A percentile compares a stretch with the other conserved stretches of the same genome.
Evolutionary conservation across 1,284 basidiomycete species (phyloP).

Genomic region (Retiboletus flavoniger): DNA sequence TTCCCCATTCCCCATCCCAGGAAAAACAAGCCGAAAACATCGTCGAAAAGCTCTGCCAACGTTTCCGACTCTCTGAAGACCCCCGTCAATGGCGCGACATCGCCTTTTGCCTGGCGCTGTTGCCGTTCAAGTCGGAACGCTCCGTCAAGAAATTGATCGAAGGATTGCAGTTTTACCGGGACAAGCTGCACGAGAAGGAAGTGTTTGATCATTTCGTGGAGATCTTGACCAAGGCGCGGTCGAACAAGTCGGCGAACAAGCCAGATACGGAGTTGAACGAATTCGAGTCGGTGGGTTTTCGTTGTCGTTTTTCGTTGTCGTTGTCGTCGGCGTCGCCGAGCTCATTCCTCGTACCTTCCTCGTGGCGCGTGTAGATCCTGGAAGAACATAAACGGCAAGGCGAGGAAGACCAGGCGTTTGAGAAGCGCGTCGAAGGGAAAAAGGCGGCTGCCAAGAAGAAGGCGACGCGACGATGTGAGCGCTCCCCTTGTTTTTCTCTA

Average conservation of each 20-base stretch:
- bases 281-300: slow-evolving; percentile 68
- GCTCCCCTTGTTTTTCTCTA: no score
- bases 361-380: slow-evolving; percentile 60
- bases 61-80: slow-evolving; percentile 87
- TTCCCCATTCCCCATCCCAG: slow-evolving; percentile 37
- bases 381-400: slow-evolving; percentile 83
- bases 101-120: slow-evolving; percentile 89
- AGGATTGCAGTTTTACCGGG: slow-evolving; percentile 87
- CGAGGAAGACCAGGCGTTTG: slow-evolving; percentile 86
- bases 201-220: slow-evolving; percentile 88
- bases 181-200: slow-evolving; percentile 88
- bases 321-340: neutral
- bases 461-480: slow-evolving; percentile 43
- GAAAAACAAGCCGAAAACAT: slow-evolving; percentile 96
- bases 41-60: slow-evolving; percentile 92
- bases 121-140: slow-evolving; percentile 96
- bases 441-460: slow-evolving; percentile 77
- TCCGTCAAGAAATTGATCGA: slow-evolving; percentile 97
- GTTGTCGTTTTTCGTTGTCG: neutral
- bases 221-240: slow-evolving; percentile 78
- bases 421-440: slow-evolving; percentile 79
- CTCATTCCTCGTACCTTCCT: neutral
- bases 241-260: slow-evolving; percentile 87
- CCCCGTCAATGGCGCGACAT: slow-evolving; percentile 97
- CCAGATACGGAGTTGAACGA: slow-evolving; percentile 87